Evolutionary conservation across 257 asterid species (phyloP).

Genomic region (Fraxinus pennsylvanica): DNA sequence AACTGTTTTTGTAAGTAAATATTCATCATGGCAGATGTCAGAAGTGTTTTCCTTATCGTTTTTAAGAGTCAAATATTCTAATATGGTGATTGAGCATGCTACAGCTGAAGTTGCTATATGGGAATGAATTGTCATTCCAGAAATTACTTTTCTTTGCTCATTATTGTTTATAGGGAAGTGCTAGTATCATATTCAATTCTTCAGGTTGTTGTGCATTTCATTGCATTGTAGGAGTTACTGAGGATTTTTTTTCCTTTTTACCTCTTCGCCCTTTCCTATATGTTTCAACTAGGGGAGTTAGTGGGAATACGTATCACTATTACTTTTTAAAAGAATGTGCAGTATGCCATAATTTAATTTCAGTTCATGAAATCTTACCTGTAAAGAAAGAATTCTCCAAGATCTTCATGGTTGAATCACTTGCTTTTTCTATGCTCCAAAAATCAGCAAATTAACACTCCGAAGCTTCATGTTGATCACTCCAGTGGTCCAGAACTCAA

Average conservation of each 20-base stretch:
- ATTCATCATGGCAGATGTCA: neutral
- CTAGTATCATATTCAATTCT: neutral
- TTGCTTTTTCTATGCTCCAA: too few species aligned
- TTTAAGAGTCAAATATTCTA: neutral
- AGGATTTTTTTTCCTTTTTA: neutral
- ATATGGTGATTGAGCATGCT: neutral
- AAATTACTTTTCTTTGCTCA: neutral
- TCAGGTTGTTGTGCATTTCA: neutral
- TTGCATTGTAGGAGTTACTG: neutral
- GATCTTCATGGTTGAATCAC: too few species aligned
- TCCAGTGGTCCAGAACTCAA: too few species aligned
- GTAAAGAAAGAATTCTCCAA: too few species aligned
- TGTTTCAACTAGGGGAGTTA: neutral
- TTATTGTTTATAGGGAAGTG: neutral
- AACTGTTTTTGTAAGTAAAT: conserved; percentile 60
- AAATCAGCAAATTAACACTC: too few species aligned
- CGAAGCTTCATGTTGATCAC: too few species aligned
- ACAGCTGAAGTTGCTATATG: conserved; percentile 11
- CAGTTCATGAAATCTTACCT: too few species aligned
- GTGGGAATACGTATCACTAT: neutral
- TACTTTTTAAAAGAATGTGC: neutral
- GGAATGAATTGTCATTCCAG: neutral
- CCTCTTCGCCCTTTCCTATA: neutral
- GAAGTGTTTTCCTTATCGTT: neutral
- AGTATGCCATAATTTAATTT: too few species aligned